Percentiles rank a stretch among this genome's conserved stretches.
These are phyloP conservation scores for Apocynum venetum DNA, from an alignment of 257 asterid genomes.

Conservation along the genomic window DNA sequence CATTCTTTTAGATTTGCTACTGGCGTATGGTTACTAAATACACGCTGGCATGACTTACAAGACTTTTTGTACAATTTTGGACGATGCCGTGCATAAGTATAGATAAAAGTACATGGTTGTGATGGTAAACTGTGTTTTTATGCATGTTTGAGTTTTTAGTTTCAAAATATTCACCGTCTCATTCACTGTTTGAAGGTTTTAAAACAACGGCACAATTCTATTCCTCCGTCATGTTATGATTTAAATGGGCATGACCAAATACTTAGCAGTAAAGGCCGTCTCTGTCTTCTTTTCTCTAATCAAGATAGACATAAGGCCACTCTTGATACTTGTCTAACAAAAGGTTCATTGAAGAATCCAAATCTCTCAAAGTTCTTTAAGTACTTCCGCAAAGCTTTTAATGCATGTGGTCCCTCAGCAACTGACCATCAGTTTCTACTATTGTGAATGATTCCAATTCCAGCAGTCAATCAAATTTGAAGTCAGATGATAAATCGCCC, in stretches of 20 bases:
- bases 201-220: constrained; percentile 41
- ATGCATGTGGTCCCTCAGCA: constrained; percentile 25
- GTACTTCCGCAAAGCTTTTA: constrained; percentile 15
- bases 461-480: constrained; percentile 35
- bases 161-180: background rate
- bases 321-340: constrained; percentile 22
- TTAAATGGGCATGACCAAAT: constrained; percentile 49
- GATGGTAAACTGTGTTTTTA: background rate
- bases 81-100: background rate
- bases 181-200: background rate
- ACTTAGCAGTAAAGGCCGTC: constrained; percentile 59
- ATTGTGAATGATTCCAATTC: constrained; percentile 23
- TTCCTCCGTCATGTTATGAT: constrained; percentile 72
- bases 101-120: background rate
- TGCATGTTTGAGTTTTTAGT: background rate
- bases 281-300: constrained; percentile 55
- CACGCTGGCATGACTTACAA: background rate
- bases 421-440: constrained; percentile 10
- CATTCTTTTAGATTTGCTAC: background rate
- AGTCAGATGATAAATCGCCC: constrained; percentile 34
- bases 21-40: background rate
- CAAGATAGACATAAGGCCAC: constrained; percentile 39
- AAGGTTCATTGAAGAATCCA: constrained; percentile 23
- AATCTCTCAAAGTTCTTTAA: constrained; percentile 12
- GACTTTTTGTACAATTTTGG: background rate